Conservation (phyloP, 116 monocot species). For the Papilionanthe hybrid region DNA sequence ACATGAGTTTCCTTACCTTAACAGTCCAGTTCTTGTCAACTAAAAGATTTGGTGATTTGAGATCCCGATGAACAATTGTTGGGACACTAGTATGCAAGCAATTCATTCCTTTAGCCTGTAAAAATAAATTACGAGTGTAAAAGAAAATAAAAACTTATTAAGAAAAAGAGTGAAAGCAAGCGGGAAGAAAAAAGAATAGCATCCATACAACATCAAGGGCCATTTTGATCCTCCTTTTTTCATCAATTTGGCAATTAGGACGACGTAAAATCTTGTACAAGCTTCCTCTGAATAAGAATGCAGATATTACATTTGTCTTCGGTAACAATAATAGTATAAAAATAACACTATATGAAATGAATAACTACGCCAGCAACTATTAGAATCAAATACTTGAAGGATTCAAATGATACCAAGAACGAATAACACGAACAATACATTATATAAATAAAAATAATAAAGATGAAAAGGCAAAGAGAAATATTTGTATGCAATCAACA, state of each 20-base stretch:
- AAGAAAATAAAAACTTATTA: background rate
- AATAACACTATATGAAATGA: background rate
- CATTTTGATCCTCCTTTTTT: conserved; percentile 92
- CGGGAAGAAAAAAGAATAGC: background rate
- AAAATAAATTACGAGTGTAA: conserved; percentile 3
- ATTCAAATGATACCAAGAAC: background rate
- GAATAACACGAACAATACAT: background rate
- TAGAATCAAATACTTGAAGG: background rate
- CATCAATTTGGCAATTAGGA: conserved; percentile 91
- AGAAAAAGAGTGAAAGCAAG: background rate
- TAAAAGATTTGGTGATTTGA: conserved; percentile 96
- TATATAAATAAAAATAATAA: background rate
- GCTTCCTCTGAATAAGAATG: conserved; percentile 64
- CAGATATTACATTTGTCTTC: conserved; percentile 1
- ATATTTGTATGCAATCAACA: background rate
- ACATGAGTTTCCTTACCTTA: conserved; percentile 43
- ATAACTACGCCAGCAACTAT: background rate
- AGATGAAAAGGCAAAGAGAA: background rate
- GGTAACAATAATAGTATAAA: background rate
- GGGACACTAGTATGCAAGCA: conserved; percentile 88
- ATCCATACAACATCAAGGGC: conserved; percentile 88
- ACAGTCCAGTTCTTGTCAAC: conserved; percentile 98
- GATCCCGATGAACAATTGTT: conserved; percentile 94
- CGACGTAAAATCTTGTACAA: conserved; percentile 95
- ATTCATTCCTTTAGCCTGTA: conserved; percentile 96